A percentile compares a stretch with the other conserved stretches of the same genome.
Conservation (phyloP, 768 basidiomycete species). For the Dentipellis fragilis region DNA sequence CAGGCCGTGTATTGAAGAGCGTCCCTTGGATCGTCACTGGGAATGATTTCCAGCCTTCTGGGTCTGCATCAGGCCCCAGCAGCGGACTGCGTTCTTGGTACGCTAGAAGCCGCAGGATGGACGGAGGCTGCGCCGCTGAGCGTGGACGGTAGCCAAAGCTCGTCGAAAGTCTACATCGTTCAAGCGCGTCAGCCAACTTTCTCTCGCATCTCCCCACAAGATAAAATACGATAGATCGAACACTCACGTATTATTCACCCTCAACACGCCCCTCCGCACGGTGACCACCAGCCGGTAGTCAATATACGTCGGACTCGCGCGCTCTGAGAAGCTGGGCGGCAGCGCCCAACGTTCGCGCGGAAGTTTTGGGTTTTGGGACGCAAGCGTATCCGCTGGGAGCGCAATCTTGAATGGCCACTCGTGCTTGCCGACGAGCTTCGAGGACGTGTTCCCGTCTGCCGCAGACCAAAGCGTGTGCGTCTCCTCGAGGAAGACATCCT, state of each 20-base stretch:
- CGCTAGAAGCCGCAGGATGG: constrained; percentile 26
- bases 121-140: constrained; percentile 24
- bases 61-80: constrained; percentile 29
- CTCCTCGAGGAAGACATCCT: constrained; percentile 6
- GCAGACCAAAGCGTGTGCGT: not conserved
- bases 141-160: constrained; percentile 25
- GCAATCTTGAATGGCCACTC: constrained; percentile 6
- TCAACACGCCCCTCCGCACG: constrained; percentile 37
- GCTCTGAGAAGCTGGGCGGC: constrained; percentile 20
- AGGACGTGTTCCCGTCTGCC: not conserved
- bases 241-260: constrained; percentile 39
- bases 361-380: not conserved
- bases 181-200: too few species aligned
- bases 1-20: constrained; percentile 22
- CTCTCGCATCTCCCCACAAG: too few species aligned
- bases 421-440: not conserved
- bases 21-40: constrained; percentile 24
- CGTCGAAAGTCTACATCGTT: constrained; percentile 21
- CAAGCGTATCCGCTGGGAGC: not conserved
- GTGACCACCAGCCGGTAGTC: constrained; percentile 46
- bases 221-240: not conserved
- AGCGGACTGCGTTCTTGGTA: constrained; percentile 24
- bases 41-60: constrained; percentile 29
- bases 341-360: not conserved
- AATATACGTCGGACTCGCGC: constrained; percentile 43